Evolutionary conservation across 2,329 filamentous ascomycete species (phyloP).

Genomic region (Fusarium mangiferae): DNA sequence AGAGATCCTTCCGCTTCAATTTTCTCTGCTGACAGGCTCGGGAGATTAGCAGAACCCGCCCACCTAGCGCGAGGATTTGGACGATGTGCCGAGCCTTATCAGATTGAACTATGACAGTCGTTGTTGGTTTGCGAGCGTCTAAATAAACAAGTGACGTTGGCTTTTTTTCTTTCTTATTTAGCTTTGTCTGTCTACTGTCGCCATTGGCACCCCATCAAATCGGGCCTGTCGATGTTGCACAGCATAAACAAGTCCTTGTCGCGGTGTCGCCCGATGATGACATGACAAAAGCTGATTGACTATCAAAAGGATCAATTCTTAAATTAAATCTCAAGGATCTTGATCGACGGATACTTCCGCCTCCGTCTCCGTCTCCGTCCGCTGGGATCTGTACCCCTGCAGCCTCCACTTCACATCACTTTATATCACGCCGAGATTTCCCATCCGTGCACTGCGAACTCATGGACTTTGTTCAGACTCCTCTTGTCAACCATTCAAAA

Average conservation of each 20-base stretch:
- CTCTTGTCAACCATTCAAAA: background rate
- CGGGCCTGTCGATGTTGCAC: background rate
- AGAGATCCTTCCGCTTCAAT: background rate
- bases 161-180: background rate
- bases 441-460: background rate
- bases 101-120: background rate
- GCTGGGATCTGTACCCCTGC: background rate
- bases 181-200: accelerated
- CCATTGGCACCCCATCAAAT: background rate
- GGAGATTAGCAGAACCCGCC: background rate
- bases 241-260: background rate
- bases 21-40: background rate
- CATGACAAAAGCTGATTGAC: background rate
- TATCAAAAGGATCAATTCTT: slow-evolving; percentile 1
- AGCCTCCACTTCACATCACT: background rate
- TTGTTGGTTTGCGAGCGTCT: background rate
- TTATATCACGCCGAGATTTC: background rate
- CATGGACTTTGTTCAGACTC: background rate
- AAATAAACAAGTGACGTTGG: background rate
- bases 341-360: slow-evolving; percentile 1
- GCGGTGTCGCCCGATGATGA: background rate
- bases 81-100: background rate
- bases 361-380: background rate
- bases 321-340: background rate
- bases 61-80: background rate